Evolutionary conservation across 2,329 filamentous ascomycete species (phyloP).

Genomic region (Diplodia intermedia): DNA sequence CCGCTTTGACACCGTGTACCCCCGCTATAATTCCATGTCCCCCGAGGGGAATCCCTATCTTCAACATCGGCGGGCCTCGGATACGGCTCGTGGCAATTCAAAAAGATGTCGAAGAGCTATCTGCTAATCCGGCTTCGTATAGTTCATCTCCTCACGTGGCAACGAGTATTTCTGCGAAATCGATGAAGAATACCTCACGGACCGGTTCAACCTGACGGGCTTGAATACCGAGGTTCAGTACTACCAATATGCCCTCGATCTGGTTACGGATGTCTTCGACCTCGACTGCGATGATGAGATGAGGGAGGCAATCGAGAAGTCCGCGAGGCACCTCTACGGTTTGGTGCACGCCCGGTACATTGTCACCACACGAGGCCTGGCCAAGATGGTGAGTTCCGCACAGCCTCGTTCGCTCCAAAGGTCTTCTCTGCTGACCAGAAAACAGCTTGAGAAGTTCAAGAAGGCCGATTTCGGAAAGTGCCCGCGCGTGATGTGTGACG

Average conservation of each 20-base stretch:
- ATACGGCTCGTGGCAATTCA: background rate
- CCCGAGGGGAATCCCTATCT: background rate
- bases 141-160: slow-evolving; percentile 97
- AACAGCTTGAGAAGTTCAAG: slow-evolving; percentile 96
- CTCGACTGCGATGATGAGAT: slow-evolving; percentile 98
- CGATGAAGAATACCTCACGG: slow-evolving; percentile 97
- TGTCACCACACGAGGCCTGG: slow-evolving; percentile 89
- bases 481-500: slow-evolving; percentile 92
- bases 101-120: background rate
- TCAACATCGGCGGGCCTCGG: background rate
- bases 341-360: slow-evolving; percentile 96
- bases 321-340: slow-evolving; percentile 91
- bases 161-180: slow-evolving; percentile 99
- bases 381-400: slow-evolving; percentile 79
- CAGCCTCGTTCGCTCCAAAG: background rate
- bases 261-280: slow-evolving; percentile 98
- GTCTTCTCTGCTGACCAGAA: background rate
- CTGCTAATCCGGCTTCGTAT: slow-evolving; percentile 28
- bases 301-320: slow-evolving; percentile 97
- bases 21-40: background rate
- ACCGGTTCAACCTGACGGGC: slow-evolving; percentile 96
- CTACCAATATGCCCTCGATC: slow-evolving; percentile 97
- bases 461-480: slow-evolving; percentile 98
- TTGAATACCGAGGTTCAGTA: slow-evolving; percentile 97
- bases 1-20: background rate